Evolutionary conservation across 768 basidiomycete genomes (phyloP).

Genomic region (Phaeolepiota aurea): DNA sequence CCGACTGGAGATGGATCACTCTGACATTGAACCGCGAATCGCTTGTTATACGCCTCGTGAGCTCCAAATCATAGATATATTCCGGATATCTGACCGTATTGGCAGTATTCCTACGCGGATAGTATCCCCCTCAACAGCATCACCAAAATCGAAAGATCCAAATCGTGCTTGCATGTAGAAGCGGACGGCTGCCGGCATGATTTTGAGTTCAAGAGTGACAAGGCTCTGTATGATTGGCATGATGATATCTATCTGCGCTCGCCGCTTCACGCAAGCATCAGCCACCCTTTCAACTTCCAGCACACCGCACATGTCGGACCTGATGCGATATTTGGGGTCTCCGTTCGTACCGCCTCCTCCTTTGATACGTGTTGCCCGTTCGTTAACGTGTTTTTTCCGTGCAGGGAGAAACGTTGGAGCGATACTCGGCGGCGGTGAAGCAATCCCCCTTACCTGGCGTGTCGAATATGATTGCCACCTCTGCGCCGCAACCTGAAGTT

Average conservation of each 20-base stretch:
- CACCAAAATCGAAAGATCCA: neutral
- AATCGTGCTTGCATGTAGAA: neutral
- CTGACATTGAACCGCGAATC: too few species aligned
- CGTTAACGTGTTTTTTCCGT: neutral
- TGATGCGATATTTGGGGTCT: neutral
- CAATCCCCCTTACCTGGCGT: neutral
- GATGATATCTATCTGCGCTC: neutral
- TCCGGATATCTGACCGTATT: too few species aligned
- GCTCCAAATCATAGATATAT: too few species aligned
- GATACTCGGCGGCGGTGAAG: neutral
- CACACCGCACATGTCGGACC: neutral
- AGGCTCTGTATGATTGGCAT: neutral
- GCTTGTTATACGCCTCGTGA: too few species aligned
- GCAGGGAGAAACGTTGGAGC: neutral
- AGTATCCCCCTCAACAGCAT: neutral
- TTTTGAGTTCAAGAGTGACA: neutral
- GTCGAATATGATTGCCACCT: neutral
- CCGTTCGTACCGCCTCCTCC: neutral
- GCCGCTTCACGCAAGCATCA: conserved; percentile 1
- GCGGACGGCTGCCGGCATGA: neutral
- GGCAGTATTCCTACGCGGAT: too few species aligned
- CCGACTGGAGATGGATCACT: too few species aligned
- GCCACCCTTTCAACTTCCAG: neutral
- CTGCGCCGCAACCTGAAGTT: neutral
- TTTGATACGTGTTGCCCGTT: neutral